Base-by-base conservation (phyloP, 1,139 yeast species). In the Meyerozyma sp. region DNA sequence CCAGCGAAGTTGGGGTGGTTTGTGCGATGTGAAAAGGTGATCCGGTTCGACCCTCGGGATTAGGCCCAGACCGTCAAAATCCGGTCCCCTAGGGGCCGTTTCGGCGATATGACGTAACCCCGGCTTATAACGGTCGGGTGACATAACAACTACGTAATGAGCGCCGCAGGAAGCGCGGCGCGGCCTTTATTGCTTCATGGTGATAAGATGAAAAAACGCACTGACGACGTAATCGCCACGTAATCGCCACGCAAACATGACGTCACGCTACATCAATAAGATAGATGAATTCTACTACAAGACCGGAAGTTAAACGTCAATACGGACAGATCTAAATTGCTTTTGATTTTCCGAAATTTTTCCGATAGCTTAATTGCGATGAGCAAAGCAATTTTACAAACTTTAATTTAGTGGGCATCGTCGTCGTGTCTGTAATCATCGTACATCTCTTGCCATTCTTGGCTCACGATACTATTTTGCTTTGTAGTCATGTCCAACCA, bases 391-490 rank as follows among this genome's bases (percentile, higher is more conserved):
- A 16, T 16, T 16, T 27, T 5, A 27, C 23, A 21, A 21, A 21
- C 23, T 4, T 21, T 21, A 21, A 3, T 21, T 21, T 21, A 45
- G 26, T 40, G 48, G 21, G n/a, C 26, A 25, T 69, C 74, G 47
- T 70, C 75, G 47, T 70, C 73, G 50, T 68, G 61, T 49, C 68
- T 62, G 50, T 70, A 70, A 47, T 68, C 76, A 43, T 69, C 74
- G 46, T 57, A 70, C 36, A 66, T 63, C 43, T 70, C 73, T 49
- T 70, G 73, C 59, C 67, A 62, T 36, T 55, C 61, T 23, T 54
- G 57, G 27, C 57, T 54, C 40, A 67, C 51, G 25, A 66, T 59
- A 39, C 58, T 56, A 25, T 54, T 50, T 44, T 48, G 53, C 26
- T 39, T 38, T 14, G 40, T 42, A 18, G 53, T 47, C 52, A 46